phyloP scores from a whole-genome alignment of 305 asterid species.

The Galium porrigens region DNA sequence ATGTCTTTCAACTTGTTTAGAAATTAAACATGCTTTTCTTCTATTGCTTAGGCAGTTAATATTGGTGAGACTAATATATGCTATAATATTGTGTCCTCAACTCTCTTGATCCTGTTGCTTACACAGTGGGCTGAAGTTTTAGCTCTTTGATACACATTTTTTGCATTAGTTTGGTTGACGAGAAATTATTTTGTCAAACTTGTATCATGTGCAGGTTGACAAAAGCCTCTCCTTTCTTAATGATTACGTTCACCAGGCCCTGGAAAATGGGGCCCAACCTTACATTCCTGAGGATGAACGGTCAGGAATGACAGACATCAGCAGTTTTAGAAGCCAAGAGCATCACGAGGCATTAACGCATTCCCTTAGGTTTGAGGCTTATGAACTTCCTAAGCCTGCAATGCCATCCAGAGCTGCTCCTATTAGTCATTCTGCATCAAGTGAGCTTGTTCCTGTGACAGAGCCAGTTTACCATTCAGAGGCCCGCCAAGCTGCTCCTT shows the following conservation, averaged over 20 bases:
- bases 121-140: neutral
- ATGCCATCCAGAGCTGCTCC: conserved; percentile 37
- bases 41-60: neutral
- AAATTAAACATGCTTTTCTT: neutral
- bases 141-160: neutral
- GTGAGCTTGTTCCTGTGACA: conserved; percentile 64
- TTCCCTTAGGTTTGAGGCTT: conserved; percentile 82
- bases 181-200: neutral
- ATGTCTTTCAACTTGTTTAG: neutral
- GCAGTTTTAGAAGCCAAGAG: conserved; percentile 52
- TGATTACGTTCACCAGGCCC: conserved; percentile 52
- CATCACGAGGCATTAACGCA: conserved; percentile 53
- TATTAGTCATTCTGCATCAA: conserved; percentile 31
- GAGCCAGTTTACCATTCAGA: conserved; percentile 45
- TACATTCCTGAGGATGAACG: conserved; percentile 67
- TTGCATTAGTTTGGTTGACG: conserved; percentile 5
- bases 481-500: conserved; percentile 27
- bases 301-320: conserved; percentile 34
- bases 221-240: conserved; percentile 58
- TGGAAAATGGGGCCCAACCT: conserved; percentile 77
- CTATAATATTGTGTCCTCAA: neutral
- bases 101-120: neutral
- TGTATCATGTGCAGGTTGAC: conserved; percentile 47
- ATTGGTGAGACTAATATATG: no score
- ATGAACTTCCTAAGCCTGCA: conserved; percentile 69